Evolutionary conservation across 2,329 filamentous ascomycete genomes (phyloP), one percentile per base, ranked within the genome.

Genomic region (Verticillium albo-atrum): DNA sequence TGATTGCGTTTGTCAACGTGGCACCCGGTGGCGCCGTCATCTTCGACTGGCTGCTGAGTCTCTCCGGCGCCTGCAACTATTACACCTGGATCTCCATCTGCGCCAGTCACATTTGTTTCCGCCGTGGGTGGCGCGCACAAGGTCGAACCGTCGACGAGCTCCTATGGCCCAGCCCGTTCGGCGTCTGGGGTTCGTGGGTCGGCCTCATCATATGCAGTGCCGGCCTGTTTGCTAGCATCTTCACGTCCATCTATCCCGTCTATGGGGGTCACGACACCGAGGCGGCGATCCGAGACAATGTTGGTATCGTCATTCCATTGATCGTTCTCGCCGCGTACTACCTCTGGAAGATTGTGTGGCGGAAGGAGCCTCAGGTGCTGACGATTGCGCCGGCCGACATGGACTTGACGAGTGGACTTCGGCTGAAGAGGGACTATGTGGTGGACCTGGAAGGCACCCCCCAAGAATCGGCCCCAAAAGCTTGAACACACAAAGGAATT

Each of bases 61-160:
- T 82, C 7, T 75, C 75, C 47, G 77, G 78, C 2, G 73, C 79
- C 17, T 74, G 77, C 28, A 76, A 75, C 54, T 71, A 80, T 59
- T 76, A 82, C 62, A 80, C 78, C 53, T 83, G 81, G 80, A 72
- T 73, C 25, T 77, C 71, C 58, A 76, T 80, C 61, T 77, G 74
- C 63, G 61, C 77, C 30, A 75, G 76, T 34, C 80, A 80, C 63
- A 73, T 82, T 62, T 75, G 75, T 55, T 79, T 79, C 66, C 72
- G 76, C 62, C 64, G 68, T 7, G 79, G 76, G 4, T 69, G 78
- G 53, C 69, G 69, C 26, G 70, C 67, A 1, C 77, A 79, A 56
- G 72, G 71, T 4, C 68, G 76, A 54, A 66, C 71, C 54, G 65
- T 70, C 20, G 63, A 68, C 51, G 67, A 71, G 6, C 68, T 79